Percentiles rank a stretch among this genome's conserved stretches.
Evolutionary conservation across 2,329 filamentous ascomycete genomes (phyloP).

Genomic region (Ceratocystis eucalypticola): DNA sequence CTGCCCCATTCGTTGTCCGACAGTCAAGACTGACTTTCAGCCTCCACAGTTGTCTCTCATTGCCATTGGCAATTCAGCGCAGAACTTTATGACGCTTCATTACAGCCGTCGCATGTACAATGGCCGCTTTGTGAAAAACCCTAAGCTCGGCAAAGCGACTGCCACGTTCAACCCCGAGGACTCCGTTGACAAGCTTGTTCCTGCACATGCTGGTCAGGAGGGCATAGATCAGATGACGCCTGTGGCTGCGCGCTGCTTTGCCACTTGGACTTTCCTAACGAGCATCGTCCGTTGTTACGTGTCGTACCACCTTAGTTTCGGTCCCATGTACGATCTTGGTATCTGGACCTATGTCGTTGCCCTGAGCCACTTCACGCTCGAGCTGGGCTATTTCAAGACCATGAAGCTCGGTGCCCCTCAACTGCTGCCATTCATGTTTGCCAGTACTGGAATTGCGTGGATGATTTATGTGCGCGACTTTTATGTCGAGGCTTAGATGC

Average conservation of each 20-base stretch:
- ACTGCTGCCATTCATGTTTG: conserved; percentile 41
- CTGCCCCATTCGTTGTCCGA: too few species aligned
- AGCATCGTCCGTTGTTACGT: conserved; percentile 68
- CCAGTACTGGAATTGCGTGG: conserved; percentile 41
- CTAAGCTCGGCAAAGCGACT: conserved; percentile 30
- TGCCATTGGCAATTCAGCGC: conserved; percentile 71
- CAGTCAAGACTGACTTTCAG: neutral
- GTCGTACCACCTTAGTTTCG: conserved; percentile 64
- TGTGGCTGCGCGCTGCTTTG: conserved; percentile 67
- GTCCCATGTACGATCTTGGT: conserved; percentile 63
- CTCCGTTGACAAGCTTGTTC: conserved; percentile 38
- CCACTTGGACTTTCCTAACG: conserved; percentile 74
- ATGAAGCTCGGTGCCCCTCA: conserved; percentile 49
- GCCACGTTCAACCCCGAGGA: conserved; percentile 38
- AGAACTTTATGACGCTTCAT: conserved; percentile 66
- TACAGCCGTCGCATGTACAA: conserved; percentile 84
- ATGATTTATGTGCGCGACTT: conserved; percentile 53
- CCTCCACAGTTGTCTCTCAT: conserved; percentile 60
- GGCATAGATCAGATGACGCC: conserved; percentile 53
- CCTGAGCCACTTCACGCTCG: conserved; percentile 61
- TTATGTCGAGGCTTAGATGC: conserved; percentile 41
- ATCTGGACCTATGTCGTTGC: conserved; percentile 73
- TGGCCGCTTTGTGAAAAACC: conserved; percentile 44
- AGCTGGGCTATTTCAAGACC: conserved; percentile 68
- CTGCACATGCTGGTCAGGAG: conserved; percentile 32